phyloP scores from a whole-genome alignment of 2,329 filamentous ascomycete genomes.

The Phialocephala sp. region DNA sequence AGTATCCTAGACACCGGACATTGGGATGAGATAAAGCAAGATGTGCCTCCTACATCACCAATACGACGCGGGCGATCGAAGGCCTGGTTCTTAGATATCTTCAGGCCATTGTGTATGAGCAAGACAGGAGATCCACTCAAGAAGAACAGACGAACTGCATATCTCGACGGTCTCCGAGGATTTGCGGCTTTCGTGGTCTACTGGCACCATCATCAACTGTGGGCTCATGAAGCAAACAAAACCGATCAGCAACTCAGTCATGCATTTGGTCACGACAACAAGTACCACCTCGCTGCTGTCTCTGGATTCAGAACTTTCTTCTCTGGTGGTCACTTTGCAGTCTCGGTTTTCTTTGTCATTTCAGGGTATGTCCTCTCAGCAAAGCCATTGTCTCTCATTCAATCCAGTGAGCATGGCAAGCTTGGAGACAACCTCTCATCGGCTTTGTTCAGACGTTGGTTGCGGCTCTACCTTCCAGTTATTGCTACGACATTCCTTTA shows the following conservation, averaged over 20 bases:
- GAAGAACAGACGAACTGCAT: slow-evolving; percentile 44
- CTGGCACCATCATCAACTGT: slow-evolving; percentile 49
- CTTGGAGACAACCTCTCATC: slow-evolving; percentile 50
- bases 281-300: slow-evolving; percentile 50
- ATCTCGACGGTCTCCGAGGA: slow-evolving; percentile 55
- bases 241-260: slow-evolving; percentile 11
- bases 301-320: slow-evolving; percentile 66
- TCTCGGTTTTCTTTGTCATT: slow-evolving; percentile 57
- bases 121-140: slow-evolving; percentile 13
- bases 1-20: slow-evolving; percentile 21
- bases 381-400: slow-evolving; percentile 50
- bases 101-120: slow-evolving; percentile 9
- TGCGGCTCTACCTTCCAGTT: slow-evolving; percentile 53
- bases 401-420: slow-evolving; percentile 44
- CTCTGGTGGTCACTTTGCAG: slow-evolving; percentile 64
- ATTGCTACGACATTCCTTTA: slow-evolving; percentile 49
- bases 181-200: slow-evolving; percentile 55
- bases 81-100: slow-evolving; percentile 1
- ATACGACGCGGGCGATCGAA: slow-evolving; percentile 7
- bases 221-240: slow-evolving; percentile 40
- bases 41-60: background rate
- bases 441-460: slow-evolving; percentile 53
- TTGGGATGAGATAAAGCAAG: slow-evolving; percentile 21
- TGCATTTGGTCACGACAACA: slow-evolving; percentile 42
- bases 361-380: slow-evolving; percentile 54